These are phyloP conservation scores for Arabidopsis thaliana DNA, from an alignment of 345 rosid genomes.

Conservation along the genomic window TAIR10.1 NC_003076.8:22408001-22408500, in stretches of 20 bases:
- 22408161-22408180: slow-evolving; percentile 15
- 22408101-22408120: not conserved
- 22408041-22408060: not conserved
- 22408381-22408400: slow-evolving; percentile 38
- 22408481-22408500: slow-evolving; percentile 26
- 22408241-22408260: slow-evolving; percentile 35
- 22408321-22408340: slow-evolving; percentile 30
- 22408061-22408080: not conserved
- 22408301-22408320: slow-evolving; percentile 39
- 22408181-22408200: slow-evolving; percentile 26
- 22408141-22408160: slow-evolving; percentile 12
- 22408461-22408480: slow-evolving; percentile 40
- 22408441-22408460: slow-evolving; percentile 40
- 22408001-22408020: not conserved
- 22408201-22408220: slow-evolving; percentile 28
- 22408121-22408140: slow-evolving; percentile 25
- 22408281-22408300: slow-evolving; percentile 11
- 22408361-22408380: slow-evolving; percentile 8
- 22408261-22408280: slow-evolving; percentile 21
- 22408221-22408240: slow-evolving; percentile 28
- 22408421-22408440: slow-evolving; percentile 40
- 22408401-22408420: slow-evolving; percentile 29
- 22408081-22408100: not conserved
- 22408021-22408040: not conserved
- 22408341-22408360: slow-evolving; percentile 46